phyloP scores from a whole-genome alignment of 805 yeast species.

The Candida incommunis region DNA sequence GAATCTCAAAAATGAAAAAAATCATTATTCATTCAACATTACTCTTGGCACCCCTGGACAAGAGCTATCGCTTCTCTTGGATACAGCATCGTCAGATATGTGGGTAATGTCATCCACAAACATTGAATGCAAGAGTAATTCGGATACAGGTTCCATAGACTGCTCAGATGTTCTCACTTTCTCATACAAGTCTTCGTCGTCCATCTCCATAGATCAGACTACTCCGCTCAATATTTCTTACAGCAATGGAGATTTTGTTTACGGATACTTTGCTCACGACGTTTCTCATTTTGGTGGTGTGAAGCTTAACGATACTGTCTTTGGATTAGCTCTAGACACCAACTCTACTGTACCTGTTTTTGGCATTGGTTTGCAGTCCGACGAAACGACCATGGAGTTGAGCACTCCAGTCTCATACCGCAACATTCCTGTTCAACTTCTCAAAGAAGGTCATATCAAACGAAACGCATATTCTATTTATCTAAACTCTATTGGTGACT shows the following conservation, averaged over 20 bases:
- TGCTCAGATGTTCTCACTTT: not conserved
- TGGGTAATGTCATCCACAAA: slow-evolving; percentile 55
- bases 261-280: slow-evolving; percentile 24
- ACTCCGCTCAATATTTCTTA: not conserved
- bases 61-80: slow-evolving; percentile 82
- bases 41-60: slow-evolving; percentile 89
- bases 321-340: slow-evolving; percentile 59
- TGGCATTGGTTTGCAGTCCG: slow-evolving; percentile 17
- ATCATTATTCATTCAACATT: slow-evolving; percentile 91
- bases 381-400: slow-evolving; percentile 3
- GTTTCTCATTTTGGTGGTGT: slow-evolving; percentile 35
- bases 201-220: not conserved
- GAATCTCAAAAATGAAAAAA: slow-evolving; percentile 67
- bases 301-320: slow-evolving; percentile 36
- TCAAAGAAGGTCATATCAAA: slow-evolving; percentile 25
- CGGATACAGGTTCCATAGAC: not conserved
- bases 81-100: slow-evolving; percentile 92
- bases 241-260: not conserved
- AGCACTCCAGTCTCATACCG: slow-evolving; percentile 6
- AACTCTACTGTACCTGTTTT: slow-evolving; percentile 41
- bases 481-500: slow-evolving; percentile 20
- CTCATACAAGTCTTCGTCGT: not conserved
- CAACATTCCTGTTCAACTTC: slow-evolving; percentile 19
- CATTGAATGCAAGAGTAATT: slow-evolving; percentile 22
- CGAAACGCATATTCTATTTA: slow-evolving; percentile 31